Conservation (phyloP, 768 basidiomycete species). For the Mycena galopus region DNA sequence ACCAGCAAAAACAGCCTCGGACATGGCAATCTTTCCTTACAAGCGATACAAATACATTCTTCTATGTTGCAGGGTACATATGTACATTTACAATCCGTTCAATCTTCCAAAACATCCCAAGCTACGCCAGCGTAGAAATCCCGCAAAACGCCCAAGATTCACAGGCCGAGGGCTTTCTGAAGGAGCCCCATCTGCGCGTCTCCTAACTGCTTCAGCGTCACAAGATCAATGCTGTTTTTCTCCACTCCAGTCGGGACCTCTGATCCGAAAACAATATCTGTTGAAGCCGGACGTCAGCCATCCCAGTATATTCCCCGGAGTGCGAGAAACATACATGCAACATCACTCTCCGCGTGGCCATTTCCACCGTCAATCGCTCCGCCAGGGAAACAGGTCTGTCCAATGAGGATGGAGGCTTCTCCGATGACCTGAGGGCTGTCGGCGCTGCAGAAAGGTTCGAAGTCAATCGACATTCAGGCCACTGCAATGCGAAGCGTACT, state of each 20-base stretch:
- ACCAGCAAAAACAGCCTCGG: too few species aligned
- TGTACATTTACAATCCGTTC: slow-evolving; percentile 19
- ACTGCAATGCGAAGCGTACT: slow-evolving; percentile 27
- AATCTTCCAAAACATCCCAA: not conserved
- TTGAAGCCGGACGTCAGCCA: not conserved
- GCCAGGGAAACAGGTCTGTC: slow-evolving; percentile 42
- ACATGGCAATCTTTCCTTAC: too few species aligned
- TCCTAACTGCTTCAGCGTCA: slow-evolving; percentile 39
- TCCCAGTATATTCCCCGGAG: not conserved
- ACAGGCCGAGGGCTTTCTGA: slow-evolving; percentile 37
- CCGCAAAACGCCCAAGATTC: not conserved
- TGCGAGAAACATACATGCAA: slow-evolving; percentile 38
- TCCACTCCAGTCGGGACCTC: slow-evolving; percentile 35
- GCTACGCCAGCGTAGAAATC: slow-evolving; percentile 9
- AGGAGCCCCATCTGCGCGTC: slow-evolving; percentile 36
- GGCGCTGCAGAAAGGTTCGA: slow-evolving; percentile 27
- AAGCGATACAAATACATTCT: not conserved
- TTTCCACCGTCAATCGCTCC: slow-evolving; percentile 36
- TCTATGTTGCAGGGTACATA: slow-evolving; percentile 13
- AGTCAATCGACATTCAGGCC: not conserved
- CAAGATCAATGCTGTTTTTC: slow-evolving; percentile 39
- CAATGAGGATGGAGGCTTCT: slow-evolving; percentile 43
- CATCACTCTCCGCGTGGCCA: slow-evolving; percentile 39
- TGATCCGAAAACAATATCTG: slow-evolving; percentile 43
- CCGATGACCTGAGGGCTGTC: slow-evolving; percentile 42